Evolutionary conservation across 2,329 filamentous ascomycete genomes (phyloP), one percentile per base, ranked within the genome.

Genomic region (Alternaria novae-zelandiae): DNA sequence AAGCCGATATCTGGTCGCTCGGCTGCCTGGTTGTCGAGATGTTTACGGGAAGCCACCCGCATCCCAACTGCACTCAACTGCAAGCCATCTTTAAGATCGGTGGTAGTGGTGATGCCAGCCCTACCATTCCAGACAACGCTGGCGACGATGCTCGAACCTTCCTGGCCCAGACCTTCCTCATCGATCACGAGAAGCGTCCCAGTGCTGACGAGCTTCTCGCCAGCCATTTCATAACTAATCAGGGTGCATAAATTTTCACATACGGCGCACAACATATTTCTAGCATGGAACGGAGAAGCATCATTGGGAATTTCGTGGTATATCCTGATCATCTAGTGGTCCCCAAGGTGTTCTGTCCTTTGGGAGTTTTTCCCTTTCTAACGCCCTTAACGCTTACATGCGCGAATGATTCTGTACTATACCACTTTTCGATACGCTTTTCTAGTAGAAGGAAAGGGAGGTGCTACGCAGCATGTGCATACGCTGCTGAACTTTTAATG

Each of bases 51-150:
- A 91, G 89, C 47, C 96, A 98, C 78, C 96, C 96, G 1, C 97
- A 97, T 86, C 96, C 96, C 0, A 95, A 97, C 82, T 97, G 94
- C 84, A 96, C 93, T 64, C 96, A 99, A 81, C 85, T 99, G 67
- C 96, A 99, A 79, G 96, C 96, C 64, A 97, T 99, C 76, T 99
- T 99, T 86, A 97, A 97, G 83, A 98, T 99, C 78, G 83, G 83
- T 32, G 94, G 94, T 43, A 94, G 91, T 68, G 90, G 91, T 70
- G 91, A 93, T 79, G 93, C 94, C 23, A 90, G 92, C 47, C 96
- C 96, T 0, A 94, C 93, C 15, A 91, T 97, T 59, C 96, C 96
- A 0, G 93, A 96, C 12, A 88, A 90, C 71, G 93, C 94, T 12
- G 96, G 93, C 73, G 87, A 90, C 36, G 95, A 97, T 70, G 95